Conservation (phyloP, 768 basidiomycete species). For the Bullera alba region DNA sequence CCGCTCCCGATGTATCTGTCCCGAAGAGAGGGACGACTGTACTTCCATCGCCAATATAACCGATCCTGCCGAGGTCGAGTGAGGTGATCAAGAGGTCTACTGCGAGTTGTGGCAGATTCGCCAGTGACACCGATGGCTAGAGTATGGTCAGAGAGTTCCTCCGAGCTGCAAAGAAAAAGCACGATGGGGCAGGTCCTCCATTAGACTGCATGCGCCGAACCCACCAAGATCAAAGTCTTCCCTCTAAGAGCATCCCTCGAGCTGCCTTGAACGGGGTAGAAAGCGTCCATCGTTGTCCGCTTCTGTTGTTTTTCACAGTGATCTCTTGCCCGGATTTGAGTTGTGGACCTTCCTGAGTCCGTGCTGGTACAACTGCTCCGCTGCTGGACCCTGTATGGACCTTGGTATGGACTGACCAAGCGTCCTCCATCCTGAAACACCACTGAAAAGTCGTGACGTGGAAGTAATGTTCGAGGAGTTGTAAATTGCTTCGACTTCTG, state of each 20-base stretch:
- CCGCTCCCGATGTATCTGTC: conserved; percentile 61
- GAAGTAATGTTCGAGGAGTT: too few relatives aligned
- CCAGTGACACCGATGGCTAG: conserved; percentile 68
- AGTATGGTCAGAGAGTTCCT: too few relatives aligned
- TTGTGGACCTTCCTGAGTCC: too few relatives aligned
- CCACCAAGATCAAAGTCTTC: conserved; percentile 13
- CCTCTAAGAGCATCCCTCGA: neutral
- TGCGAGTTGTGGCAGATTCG: conserved; percentile 73
- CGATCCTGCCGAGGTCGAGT: conserved; percentile 57
- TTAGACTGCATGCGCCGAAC: neutral
- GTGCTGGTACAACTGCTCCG: too few relatives aligned
- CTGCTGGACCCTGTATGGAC: too few relatives aligned
- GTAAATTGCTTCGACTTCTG: too few relatives aligned
- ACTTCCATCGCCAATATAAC: conserved; percentile 56
- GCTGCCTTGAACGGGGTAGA: conserved; percentile 13
- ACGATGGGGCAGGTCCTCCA: neutral
- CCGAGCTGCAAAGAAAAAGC: neutral
- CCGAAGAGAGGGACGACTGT: conserved; percentile 67
- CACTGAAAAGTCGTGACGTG: too few relatives aligned
- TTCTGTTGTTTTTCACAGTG: neutral
- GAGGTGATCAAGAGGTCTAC: conserved; percentile 67
- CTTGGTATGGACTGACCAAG: too few relatives aligned
- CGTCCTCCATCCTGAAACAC: too few relatives aligned
- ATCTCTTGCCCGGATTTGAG: neutral
- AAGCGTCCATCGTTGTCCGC: conserved; percentile 17